Conservation (phyloP, 371 early-diverging fungal species). For the Entomophthora muscae region DNA sequence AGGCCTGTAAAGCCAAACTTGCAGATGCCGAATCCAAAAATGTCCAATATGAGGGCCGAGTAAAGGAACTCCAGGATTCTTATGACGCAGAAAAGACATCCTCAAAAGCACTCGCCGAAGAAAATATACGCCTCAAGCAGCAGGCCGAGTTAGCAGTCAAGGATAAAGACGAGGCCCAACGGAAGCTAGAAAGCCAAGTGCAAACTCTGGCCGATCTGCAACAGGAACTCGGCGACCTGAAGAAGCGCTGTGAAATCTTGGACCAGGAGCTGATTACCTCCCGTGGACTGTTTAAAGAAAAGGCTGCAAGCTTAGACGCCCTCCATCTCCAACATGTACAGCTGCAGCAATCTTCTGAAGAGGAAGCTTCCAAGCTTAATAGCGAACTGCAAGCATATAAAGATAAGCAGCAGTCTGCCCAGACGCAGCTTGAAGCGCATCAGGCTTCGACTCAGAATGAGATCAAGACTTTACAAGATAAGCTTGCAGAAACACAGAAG, state of each 20-base stretch:
- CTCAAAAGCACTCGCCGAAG: neutral
- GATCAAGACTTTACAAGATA: neutral
- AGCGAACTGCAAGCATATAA: neutral
- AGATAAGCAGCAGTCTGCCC: neutral
- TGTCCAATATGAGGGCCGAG: neutral
- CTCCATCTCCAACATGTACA: neutral
- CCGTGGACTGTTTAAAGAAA: neutral
- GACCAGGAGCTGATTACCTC: conserved; percentile 7
- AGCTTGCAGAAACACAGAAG: neutral
- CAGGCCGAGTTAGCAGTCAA: neutral
- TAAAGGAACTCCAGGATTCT: neutral
- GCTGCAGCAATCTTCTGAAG: neutral
- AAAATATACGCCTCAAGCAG: neutral
- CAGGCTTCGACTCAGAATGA: neutral
- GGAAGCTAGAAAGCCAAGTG: neutral
- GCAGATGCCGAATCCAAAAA: neutral
- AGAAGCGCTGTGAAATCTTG: neutral
- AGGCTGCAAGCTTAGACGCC: neutral
- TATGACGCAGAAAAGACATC: neutral
- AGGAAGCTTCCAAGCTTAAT: neutral
- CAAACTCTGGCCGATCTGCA: neutral
- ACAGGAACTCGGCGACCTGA: neutral
- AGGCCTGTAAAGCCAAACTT: neutral
- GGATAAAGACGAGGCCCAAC: neutral
- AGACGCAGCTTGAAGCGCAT: neutral